Percentiles rank a stretch among this genome's conserved stretches.
These are phyloP conservation scores for Primulina tabacum DNA, from an alignment of 257 asterid genomes.

Conservation along the genomic window DNA sequence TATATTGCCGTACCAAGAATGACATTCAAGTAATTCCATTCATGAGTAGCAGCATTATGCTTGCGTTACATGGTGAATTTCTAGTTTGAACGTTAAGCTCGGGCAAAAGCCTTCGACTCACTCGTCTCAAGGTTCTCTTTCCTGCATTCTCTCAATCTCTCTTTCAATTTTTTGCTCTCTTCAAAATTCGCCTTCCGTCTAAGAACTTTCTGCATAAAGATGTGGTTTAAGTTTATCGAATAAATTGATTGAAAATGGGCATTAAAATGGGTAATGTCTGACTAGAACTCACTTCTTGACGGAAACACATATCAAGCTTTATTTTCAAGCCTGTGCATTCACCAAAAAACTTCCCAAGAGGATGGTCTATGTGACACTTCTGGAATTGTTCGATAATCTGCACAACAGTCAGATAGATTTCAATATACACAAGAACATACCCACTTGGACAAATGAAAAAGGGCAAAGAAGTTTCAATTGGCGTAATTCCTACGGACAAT, in stretches of 20 bases:
- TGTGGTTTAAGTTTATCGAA: not conserved
- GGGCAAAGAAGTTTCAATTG: not conserved
- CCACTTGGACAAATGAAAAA: not conserved
- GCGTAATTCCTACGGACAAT: not conserved
- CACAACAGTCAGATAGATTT: conserved; percentile 5
- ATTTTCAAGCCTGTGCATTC: conserved; percentile 67
- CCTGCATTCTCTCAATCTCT: conserved; percentile 42
- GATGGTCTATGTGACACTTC: conserved; percentile 72
- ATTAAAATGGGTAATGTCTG: not conserved
- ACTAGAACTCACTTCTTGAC: conserved; percentile 56
- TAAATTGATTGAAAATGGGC: not conserved
- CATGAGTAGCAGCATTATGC: not conserved
- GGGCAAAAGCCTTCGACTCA: conserved; percentile 22
- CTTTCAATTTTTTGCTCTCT: conserved; percentile 65
- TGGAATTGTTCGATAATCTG: conserved; percentile 75
- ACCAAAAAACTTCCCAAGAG: conserved; percentile 71
- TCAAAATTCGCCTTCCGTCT: conserved; percentile 84
- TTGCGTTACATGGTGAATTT: not conserved
- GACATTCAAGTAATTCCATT: too few species aligned
- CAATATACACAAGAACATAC: not conserved
- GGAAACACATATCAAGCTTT: conserved; percentile 71
- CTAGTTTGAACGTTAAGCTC: conserved; percentile 17
- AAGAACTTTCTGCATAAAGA: conserved; percentile 62
- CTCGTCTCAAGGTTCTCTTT: conserved; percentile 32
- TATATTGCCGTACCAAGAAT: not conserved